Evolutionary conservation across 2,329 filamentous ascomycete genomes (phyloP).

Genomic region (Xylaria sp.): DNA sequence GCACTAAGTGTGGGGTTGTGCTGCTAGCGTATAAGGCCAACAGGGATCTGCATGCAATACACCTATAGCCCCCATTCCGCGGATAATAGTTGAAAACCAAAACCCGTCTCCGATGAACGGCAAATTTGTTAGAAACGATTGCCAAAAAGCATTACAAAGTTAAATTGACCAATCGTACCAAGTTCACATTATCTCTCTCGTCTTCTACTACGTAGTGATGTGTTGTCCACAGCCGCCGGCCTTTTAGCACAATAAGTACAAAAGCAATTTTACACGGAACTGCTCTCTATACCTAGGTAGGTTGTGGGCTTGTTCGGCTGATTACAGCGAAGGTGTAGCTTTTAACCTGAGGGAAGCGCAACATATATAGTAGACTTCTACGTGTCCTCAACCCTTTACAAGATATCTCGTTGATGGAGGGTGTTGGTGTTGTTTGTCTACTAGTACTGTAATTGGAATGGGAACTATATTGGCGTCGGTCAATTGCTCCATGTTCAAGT

Average conservation of each 20-base stretch:
- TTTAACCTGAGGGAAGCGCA: neutral
- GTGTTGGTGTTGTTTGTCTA: neutral
- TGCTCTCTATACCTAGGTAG: neutral
- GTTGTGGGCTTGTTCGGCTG: neutral
- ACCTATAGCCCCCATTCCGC: constrained; percentile 22
- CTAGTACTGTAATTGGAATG: neutral
- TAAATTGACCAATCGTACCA: constrained; percentile 38
- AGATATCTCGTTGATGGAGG: neutral
- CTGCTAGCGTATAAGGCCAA: constrained; percentile 13
- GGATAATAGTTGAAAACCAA: constrained; percentile 21
- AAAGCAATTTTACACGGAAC: neutral
- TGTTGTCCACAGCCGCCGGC: neutral
- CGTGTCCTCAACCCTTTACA: neutral
- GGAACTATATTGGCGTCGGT: constrained; percentile 1
- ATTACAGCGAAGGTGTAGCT: neutral
- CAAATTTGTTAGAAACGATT: constrained; percentile 37
- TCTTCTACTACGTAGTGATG: neutral
- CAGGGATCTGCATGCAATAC: constrained; percentile 29
- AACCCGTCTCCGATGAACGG: constrained; percentile 48
- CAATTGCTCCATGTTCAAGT: constrained; percentile 8
- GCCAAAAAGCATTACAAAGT: constrained; percentile 42
- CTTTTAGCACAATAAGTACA: neutral
- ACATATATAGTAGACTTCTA: neutral
- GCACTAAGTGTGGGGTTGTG: constrained; percentile 41
- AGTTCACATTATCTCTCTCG: constrained; percentile 37